Conservation (phyloP, 805 yeast genomes). For the Dipodascus albidus region DNA sequence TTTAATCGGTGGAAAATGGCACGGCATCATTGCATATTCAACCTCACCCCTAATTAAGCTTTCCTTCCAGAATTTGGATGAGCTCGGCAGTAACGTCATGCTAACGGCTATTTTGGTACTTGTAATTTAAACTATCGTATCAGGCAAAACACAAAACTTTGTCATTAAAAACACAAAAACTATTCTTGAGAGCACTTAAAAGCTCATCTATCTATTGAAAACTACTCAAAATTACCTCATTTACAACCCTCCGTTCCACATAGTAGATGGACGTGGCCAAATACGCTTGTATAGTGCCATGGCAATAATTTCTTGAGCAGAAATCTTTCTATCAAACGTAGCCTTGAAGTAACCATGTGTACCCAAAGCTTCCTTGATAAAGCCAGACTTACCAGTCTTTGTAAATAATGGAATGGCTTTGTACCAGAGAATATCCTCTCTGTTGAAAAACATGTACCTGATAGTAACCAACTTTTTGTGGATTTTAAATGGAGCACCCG, state of each 20-base stretch:
- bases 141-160: too few relatives aligned
- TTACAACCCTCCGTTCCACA: slow-evolving; percentile 9
- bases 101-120: not conserved
- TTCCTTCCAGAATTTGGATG: not conserved
- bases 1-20: too few relatives aligned
- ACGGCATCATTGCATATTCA: not conserved
- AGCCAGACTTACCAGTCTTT: slow-evolving; percentile 85
- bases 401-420: slow-evolving; percentile 89
- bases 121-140: not conserved
- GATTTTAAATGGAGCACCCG: slow-evolving; percentile 92
- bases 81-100: not conserved
- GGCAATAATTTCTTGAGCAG: slow-evolving; percentile 86
- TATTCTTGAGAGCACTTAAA: too few relatives aligned
- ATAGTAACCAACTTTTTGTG: slow-evolving; percentile 87
- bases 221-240: too few relatives aligned
- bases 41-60: not conserved
- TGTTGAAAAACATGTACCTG: slow-evolving; percentile 93
- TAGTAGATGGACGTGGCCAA: slow-evolving; percentile 53
- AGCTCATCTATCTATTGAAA: too few relatives aligned
- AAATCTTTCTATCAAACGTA: slow-evolving; percentile 78
- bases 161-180: too few relatives aligned
- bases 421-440: slow-evolving; percentile 81
- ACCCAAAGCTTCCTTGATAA: slow-evolving; percentile 90
- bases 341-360: slow-evolving; percentile 98
- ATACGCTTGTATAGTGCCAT: slow-evolving; percentile 90